Percentiles rank a stretch among this genome's conserved stretches.
phyloP scores from a whole-genome alignment of 371 early-diverging fungal species.

The Mucor irregularis region DNA sequence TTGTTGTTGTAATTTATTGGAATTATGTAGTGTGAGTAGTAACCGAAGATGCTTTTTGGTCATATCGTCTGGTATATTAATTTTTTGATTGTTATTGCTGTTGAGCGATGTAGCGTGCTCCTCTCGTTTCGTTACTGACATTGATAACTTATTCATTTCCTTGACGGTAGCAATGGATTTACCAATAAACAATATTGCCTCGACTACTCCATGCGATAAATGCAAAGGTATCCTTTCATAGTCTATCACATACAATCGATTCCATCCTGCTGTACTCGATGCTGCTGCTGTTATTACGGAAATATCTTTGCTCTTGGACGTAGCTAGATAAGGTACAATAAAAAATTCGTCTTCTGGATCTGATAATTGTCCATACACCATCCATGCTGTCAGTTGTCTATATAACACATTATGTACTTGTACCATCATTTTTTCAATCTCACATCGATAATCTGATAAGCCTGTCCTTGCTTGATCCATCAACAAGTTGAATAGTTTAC shows the following conservation, averaged over 20 bases:
- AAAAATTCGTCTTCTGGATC: slow-evolving; percentile 75
- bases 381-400: slow-evolving; percentile 73
- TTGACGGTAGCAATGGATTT: slow-evolving; percentile 68
- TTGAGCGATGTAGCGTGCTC: not conserved
- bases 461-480: slow-evolving; percentile 62
- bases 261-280: slow-evolving; percentile 48
- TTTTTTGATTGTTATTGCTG: slow-evolving; percentile 14
- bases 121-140: not conserved
- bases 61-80: slow-evolving; percentile 47
- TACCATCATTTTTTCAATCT: slow-evolving; percentile 53
- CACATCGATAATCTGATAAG: slow-evolving; percentile 47
- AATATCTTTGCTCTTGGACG: not conserved
- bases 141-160: slow-evolving; percentile 15
- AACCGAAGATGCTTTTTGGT: slow-evolving; percentile 42
- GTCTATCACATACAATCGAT: slow-evolving; percentile 54
- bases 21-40: slow-evolving; percentile 30
- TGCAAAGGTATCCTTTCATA: slow-evolving; percentile 52
- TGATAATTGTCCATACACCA: slow-evolving; percentile 67
- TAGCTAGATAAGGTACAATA: slow-evolving; percentile 29
- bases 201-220: slow-evolving; percentile 51
- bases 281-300: not conserved
- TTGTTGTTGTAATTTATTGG: not conserved
- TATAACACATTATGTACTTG: slow-evolving; percentile 64
- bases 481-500: slow-evolving; percentile 56
- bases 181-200: slow-evolving; percentile 74